phyloP scores from a whole-genome alignment of 208 protist species.

The Acanthamoeba culbertsoni region DNA sequence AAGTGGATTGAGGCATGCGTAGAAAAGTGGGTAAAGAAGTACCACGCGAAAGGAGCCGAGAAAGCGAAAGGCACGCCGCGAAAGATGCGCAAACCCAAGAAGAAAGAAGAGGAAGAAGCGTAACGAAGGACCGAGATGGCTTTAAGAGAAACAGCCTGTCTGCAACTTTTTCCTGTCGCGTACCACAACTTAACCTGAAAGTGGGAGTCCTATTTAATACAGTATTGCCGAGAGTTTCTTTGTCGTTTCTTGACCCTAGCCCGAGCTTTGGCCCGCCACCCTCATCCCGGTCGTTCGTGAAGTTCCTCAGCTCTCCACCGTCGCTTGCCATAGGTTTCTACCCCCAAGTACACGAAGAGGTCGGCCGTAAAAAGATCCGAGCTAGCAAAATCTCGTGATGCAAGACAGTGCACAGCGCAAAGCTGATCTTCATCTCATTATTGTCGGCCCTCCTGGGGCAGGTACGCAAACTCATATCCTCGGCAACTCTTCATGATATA shows the following conservation, averaged over 20 bases:
- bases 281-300: no score
- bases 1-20: slow-evolving; percentile 10
- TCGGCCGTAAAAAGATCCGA: background rate
- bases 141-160: no score
- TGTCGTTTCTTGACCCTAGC: no score
- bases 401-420: background rate
- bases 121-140: background rate
- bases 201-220: no score
- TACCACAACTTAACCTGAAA: no score
- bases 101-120: background rate
- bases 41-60: background rate
- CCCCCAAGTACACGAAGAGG: background rate
- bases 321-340: no score
- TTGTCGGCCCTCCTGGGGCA: background rate
- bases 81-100: no score
- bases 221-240: no score
- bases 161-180: no score
- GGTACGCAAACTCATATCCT: no score
- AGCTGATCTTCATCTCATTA: background rate
- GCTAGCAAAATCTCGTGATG: background rate
- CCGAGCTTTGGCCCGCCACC: no score
- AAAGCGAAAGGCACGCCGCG: background rate
- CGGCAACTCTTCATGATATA: background rate
- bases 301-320: no score
- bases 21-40: background rate